Evolutionary conservation across 2,329 filamentous ascomycete genomes (phyloP).

Genomic region (Hymenoscyphus salicellus): DNA sequence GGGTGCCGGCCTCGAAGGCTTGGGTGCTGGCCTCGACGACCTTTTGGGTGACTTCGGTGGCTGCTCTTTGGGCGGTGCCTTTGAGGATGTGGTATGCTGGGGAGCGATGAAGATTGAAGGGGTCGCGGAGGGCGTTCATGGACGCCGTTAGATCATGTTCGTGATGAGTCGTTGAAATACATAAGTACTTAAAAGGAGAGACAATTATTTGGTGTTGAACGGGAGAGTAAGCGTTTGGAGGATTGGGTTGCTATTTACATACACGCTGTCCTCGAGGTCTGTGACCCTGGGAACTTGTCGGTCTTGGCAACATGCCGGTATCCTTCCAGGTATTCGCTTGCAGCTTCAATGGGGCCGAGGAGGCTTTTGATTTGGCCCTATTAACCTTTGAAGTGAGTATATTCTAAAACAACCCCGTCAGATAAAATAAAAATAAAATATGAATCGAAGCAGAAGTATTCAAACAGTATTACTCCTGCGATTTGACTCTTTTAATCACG

Average conservation of each 20-base stretch:
- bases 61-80: slow-evolving; percentile 46
- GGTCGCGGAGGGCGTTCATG: slow-evolving; percentile 40
- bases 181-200: not conserved
- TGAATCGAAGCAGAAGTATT: too few species aligned
- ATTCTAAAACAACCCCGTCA: too few species aligned
- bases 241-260: not conserved
- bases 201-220: not conserved
- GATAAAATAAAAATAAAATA: too few species aligned
- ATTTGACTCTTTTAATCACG: too few species aligned
- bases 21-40: slow-evolving; percentile 49
- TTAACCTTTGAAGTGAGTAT: too few species aligned
- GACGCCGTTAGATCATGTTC: slow-evolving; percentile 30
- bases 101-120: slow-evolving; percentile 37
- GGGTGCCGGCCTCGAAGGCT: slow-evolving; percentile 40
- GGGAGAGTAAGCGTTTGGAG: not conserved
- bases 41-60: slow-evolving; percentile 45
- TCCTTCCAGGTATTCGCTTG: too few species aligned
- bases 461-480: too few species aligned
- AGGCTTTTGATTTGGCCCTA: too few species aligned
- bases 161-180: slow-evolving; percentile 23
- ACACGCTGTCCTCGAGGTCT: not conserved
- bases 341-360: too few species aligned
- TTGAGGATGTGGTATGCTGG: slow-evolving; percentile 51
- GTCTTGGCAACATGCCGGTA: too few species aligned
- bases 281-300: not conserved